Conservation (phyloP, 2,329 filamentous ascomycete genomes). For the Penicillium corylophilum region DNA sequence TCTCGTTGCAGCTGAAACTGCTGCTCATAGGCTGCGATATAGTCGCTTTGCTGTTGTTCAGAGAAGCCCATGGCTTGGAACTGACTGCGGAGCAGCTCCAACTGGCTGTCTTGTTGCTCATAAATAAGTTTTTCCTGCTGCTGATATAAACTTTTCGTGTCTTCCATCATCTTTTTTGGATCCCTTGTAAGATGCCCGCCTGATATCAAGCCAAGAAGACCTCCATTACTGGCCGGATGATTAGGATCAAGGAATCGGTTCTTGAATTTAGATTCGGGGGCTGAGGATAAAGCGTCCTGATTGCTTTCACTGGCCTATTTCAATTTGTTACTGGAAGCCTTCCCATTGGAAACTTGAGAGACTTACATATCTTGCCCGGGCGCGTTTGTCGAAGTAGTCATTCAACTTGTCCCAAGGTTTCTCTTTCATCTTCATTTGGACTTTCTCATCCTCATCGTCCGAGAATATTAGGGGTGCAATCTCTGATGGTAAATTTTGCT, state of each 20-base stretch:
- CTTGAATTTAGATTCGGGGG: slow-evolving; percentile 31
- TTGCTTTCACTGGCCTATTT: neutral
- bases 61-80: neutral
- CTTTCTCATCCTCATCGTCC: neutral
- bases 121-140: neutral
- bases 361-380: slow-evolving; percentile 5
- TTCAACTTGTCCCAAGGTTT: slow-evolving; percentile 3
- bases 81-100: neutral
- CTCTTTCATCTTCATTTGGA: neutral
- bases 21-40: neutral
- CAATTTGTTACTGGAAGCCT: neutral
- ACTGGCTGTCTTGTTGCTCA: neutral
- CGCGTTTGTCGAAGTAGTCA: slow-evolving; percentile 4
- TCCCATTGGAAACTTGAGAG: neutral
- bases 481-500: neutral
- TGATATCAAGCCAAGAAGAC: slow-evolving; percentile 45
- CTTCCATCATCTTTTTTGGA: neutral
- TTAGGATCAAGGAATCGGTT: slow-evolving; percentile 52
- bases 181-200: slow-evolving; percentile 34
- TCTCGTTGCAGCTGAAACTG: too few species aligned
- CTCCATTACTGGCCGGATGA: slow-evolving; percentile 49
- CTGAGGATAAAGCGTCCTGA: neutral
- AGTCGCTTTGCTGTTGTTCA: neutral
- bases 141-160: neutral
- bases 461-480: neutral